Conservation (phyloP, 23 red algal species). For the Chondrus crispus region DNA sequence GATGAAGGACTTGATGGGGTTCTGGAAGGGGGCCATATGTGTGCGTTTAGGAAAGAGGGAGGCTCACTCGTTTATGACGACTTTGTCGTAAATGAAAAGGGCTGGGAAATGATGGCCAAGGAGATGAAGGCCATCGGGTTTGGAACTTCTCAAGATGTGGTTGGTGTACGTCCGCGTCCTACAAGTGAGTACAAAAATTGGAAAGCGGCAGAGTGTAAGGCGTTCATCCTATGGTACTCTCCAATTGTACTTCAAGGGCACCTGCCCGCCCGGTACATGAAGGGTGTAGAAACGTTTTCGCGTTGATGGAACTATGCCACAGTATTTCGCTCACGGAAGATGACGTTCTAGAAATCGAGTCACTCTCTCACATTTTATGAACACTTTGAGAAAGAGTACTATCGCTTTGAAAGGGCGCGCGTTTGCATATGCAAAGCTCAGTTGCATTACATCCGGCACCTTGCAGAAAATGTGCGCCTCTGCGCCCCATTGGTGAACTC, state of each 20-base stretch:
- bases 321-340: neutral
- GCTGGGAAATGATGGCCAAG: neutral
- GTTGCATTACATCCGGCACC: neutral
- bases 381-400: constrained; percentile 14
- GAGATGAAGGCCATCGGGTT: neutral
- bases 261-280: neutral
- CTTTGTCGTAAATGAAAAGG: neutral
- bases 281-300: neutral
- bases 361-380: neutral
- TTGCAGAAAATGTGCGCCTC: neutral
- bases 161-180: neutral
- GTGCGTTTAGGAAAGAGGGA: neutral
- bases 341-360: neutral
- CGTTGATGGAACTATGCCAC: neutral
- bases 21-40: neutral
- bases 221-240: constrained; percentile 8
- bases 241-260: neutral
- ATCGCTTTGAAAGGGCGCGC: neutral
- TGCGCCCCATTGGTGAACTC: neutral
- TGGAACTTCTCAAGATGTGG: neutral
- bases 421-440: neutral
- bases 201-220: neutral
- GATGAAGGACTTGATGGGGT: neutral
- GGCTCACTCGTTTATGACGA: no score
- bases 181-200: neutral